Percentiles rank a stretch among this genome's conserved stretches.
phyloP scores from a whole-genome alignment of 768 basidiomycete species.

The Xerocomus brunneocitrinus region DNA sequence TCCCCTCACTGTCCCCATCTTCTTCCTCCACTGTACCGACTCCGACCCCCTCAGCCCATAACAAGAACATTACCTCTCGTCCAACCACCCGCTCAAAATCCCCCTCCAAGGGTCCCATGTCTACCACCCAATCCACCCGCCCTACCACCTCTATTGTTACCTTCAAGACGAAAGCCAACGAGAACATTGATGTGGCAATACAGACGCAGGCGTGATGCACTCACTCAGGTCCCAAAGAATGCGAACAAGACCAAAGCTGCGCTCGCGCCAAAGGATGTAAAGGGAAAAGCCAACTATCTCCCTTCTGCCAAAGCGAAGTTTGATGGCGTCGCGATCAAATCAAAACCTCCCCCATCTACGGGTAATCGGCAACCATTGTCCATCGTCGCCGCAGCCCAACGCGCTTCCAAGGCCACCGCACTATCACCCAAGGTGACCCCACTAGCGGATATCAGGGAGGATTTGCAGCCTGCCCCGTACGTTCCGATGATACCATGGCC shows the following conservation, averaged over 20 bases:
- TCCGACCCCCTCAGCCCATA: conserved; percentile 33
- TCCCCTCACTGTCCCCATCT: no score
- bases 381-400: conserved; percentile 36
- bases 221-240: conserved; percentile 60
- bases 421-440: conserved; percentile 19
- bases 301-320: conserved; percentile 35
- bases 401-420: conserved; percentile 29
- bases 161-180: conserved; percentile 19
- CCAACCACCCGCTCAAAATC: conserved; percentile 60
- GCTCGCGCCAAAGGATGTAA: conserved; percentile 36
- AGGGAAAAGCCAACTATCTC: conserved; percentile 42
- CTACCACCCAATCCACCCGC: conserved; percentile 35
- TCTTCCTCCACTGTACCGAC: no score
- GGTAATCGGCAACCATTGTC: conserved; percentile 51
- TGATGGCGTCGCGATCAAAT: conserved; percentile 61
- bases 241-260: conserved; percentile 19
- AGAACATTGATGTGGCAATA: conserved; percentile 40
- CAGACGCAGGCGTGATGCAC: conserved; percentile 70
- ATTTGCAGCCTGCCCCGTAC: no score
- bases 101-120: conserved; percentile 34
- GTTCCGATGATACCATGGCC: no score
- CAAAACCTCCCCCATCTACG: conserved; percentile 32
- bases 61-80: conserved; percentile 69
- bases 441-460: conserved; percentile 27
- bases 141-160: conserved; percentile 20